Conservation (phyloP, 768 basidiomycete species). For the Mycena vitilis region DNA sequence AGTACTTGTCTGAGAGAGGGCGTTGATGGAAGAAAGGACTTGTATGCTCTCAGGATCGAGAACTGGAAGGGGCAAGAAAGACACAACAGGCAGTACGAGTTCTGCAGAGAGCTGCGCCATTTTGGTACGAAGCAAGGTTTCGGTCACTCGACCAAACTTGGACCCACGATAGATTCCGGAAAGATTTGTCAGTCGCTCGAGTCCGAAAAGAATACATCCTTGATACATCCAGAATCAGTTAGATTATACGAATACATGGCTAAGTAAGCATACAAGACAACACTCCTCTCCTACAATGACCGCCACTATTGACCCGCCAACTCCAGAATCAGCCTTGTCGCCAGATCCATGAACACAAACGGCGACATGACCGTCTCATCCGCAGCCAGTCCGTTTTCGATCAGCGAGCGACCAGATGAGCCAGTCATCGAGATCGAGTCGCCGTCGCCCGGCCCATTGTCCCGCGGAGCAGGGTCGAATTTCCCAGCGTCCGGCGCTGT, state of each 20-base stretch:
- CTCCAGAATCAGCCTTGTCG: conserved; percentile 93
- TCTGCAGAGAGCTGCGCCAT: neutral
- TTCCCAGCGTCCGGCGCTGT: conserved; percentile 74
- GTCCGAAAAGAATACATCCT: neutral
- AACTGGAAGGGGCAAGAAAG: neutral
- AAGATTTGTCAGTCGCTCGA: too few species aligned
- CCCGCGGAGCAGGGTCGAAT: conserved; percentile 74
- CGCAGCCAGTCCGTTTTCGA: conserved; percentile 55
- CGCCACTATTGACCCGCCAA: conserved; percentile 70
- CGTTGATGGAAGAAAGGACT: conserved; percentile 12
- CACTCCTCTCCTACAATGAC: neutral
- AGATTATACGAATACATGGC: conserved; percentile 9
- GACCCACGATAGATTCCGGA: too few species aligned
- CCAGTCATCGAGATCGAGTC: conserved; percentile 34
- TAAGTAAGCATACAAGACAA: conserved; percentile 15
- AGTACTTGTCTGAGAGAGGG: neutral
- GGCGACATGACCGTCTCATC: conserved; percentile 84
- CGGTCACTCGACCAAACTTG: too few species aligned
- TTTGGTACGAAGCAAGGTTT: too few species aligned
- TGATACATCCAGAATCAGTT: neutral
- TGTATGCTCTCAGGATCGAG: neutral
- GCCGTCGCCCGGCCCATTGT: conserved; percentile 65
- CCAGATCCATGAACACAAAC: conserved; percentile 97
- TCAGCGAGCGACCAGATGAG: conserved; percentile 62
- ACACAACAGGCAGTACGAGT: neutral